Percentiles rank a stretch among this genome's conserved stretches.
These are phyloP conservation scores for Solanum stenotomum DNA, from an alignment of 257 asterid genomes.

Conservation along the genomic window DNA sequence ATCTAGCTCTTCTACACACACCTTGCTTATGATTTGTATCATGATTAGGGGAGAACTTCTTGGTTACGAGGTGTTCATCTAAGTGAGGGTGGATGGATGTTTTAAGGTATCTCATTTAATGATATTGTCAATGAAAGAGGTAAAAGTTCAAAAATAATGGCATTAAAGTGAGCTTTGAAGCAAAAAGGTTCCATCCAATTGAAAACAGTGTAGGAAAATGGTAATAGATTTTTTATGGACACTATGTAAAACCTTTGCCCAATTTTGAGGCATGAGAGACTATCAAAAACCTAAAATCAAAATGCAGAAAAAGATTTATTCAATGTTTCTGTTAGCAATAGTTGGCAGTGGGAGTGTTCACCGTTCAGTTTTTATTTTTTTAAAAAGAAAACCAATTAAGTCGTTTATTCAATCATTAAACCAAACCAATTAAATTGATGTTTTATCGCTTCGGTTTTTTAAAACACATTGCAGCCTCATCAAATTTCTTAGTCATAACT, in stretches of 20 bases:
- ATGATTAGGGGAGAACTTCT: not conserved
- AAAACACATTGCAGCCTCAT: slow-evolving; percentile 37
- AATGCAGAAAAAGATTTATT: not conserved
- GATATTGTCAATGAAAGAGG: not conserved
- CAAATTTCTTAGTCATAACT: slow-evolving; percentile 33
- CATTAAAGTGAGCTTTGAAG: not conserved
- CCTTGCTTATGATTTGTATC: not conserved
- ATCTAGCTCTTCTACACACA: not conserved
- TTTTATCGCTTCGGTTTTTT: not conserved
- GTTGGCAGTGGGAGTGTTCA: not conserved
- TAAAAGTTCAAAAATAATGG: not conserved
- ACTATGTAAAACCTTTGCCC: not conserved
- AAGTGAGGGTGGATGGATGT: not conserved
- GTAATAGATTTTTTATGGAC: not conserved
- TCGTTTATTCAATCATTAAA: not conserved
- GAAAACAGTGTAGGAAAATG: not conserved
- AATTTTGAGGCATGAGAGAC: not conserved
- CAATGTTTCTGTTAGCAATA: not conserved
- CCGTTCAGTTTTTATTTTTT: not conserved
- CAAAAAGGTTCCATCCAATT: not conserved
- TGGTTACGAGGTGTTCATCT: not conserved
- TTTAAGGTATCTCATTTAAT: not conserved
- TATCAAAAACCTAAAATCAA: not conserved
- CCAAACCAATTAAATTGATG: not conserved
- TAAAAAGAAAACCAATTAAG: not conserved